Conservation (phyloP, 805 yeast genomes). For the Yamadazyma sp. region DNA sequence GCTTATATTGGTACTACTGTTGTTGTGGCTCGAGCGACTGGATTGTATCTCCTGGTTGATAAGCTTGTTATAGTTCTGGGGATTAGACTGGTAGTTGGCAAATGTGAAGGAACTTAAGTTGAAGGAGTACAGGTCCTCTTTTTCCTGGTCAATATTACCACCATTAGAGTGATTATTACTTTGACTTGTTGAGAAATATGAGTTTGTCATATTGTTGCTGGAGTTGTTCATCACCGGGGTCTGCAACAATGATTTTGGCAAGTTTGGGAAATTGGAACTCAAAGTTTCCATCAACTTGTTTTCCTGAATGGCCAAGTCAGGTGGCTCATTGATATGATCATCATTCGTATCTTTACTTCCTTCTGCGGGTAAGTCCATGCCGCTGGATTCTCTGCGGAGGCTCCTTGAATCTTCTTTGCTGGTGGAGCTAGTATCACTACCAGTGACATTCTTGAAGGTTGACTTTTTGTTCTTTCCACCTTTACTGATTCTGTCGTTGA, state of each 20-base stretch:
- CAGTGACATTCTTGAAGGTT: background rate
- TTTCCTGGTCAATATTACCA: conserved; percentile 8
- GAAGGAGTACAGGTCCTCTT: conserved; percentile 33
- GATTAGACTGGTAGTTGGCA: conserved; percentile 18
- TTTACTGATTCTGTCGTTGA: conserved; percentile 54
- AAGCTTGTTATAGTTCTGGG: conserved; percentile 6
- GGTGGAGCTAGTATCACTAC: conserved; percentile 4
- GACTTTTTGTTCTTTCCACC: conserved; percentile 31
- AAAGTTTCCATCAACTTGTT: conserved; percentile 8
- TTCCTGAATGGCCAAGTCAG: conserved; percentile 1
- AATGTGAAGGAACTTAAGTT: conserved; percentile 36
- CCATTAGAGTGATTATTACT: background rate
- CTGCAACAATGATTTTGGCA: conserved; percentile 12
- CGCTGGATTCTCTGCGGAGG: conserved; percentile 1
- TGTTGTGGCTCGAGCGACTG: conserved; percentile 10
- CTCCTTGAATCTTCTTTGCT: conserved; percentile 6
- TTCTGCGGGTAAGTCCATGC: background rate
- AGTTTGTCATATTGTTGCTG: conserved; percentile 38
- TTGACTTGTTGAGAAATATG: conserved; percentile 21
- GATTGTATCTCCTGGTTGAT: conserved; percentile 2
- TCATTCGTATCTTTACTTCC: background rate
- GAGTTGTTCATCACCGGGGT: conserved; percentile 19
- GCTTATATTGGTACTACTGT: conserved; percentile 14
- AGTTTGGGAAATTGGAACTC: conserved; percentile 13
- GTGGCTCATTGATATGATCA: too few species aligned